Evolutionary conservation across 2,329 filamentous ascomycete genomes (phyloP), one percentile per base, ranked within the genome.

Genomic region (Fusarium nisikadoi): DNA sequence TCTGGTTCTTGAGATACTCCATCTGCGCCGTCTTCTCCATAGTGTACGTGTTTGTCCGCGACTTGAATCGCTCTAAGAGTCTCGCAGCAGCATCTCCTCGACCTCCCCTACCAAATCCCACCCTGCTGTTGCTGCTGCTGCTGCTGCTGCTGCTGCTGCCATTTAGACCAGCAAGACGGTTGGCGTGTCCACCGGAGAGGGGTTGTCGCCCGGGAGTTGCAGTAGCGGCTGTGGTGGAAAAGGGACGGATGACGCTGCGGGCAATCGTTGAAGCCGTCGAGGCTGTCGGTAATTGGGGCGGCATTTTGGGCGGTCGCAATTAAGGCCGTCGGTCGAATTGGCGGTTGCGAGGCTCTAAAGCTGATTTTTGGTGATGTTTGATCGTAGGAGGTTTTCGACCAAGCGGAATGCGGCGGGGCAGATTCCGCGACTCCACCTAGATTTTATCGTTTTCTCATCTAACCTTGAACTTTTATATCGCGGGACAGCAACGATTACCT

Each of bases 1-100:
- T 83, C 71, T 80, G 79, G 72, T 81, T 80, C 72, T 78, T 78
- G 60, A 84, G 73, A 62, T 80, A 78, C 58, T 84, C 80, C 62
- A 83, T 79, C 62, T 83, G 77, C 19, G 75, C 71, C 61, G 79
- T 77, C 73, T 79, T 80, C 73, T 73, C 75, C 50, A 71, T 68
- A 58, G 74, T 61, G 33, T 68, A 62, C n/a, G 57, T 53, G 16
- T 73, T 70, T 36, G 68, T 69, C 33, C 71, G 74, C 47, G 53
- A 36, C 61, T 71, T 78, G 71, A 75, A 75, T 43, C 77, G 73
- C 47, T 73, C 76, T 53, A 82, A 54, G 59, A 82, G 58, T 20
- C 74, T 71, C 17, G 61, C 23, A 16, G 80, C 80, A 11, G 77
- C 75, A 38, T 80, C 79, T 61, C 77, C 77, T 45, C 71, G 72